These are phyloP conservation scores for Trichoderma sp. DNA, from an alignment of 2,329 filamentous ascomycete genomes.

Conservation along the genomic window DNA sequence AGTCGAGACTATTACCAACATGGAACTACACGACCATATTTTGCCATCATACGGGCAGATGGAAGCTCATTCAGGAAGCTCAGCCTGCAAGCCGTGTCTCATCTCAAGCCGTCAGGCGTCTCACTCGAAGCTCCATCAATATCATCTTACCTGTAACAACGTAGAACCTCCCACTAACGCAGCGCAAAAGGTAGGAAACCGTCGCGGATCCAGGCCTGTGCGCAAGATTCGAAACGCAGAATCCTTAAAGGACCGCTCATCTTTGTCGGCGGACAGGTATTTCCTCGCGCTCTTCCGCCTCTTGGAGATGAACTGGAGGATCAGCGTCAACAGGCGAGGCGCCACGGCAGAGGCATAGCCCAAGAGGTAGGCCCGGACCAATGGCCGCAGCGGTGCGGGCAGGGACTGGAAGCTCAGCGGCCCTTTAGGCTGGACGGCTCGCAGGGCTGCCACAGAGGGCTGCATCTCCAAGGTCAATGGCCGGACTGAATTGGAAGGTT, in stretches of 20 bases:
- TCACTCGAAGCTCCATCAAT: background rate
- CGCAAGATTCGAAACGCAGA: conserved; percentile 49
- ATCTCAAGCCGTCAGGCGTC: background rate
- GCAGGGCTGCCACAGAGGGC: conserved; percentile 23
- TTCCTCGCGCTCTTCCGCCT: conserved; percentile 39
- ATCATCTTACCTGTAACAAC: conserved; percentile 57
- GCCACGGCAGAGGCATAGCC: conserved; percentile 64
- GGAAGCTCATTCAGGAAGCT: background rate
- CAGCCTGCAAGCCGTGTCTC: background rate
- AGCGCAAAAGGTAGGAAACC: conserved; percentile 67
- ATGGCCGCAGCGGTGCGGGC: conserved; percentile 57
- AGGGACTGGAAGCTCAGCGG: conserved; percentile 40
- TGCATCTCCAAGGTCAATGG: conserved; percentile 21
- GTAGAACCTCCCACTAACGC: conserved; percentile 63
- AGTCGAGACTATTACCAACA: background rate
- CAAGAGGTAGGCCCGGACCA: conserved; percentile 62
- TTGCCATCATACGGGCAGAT: background rate
- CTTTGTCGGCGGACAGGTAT: conserved; percentile 37
- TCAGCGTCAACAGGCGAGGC: conserved; percentile 59
- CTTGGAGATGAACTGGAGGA: conserved; percentile 54
- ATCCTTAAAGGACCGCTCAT: conserved; percentile 40
- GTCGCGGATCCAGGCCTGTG: conserved; percentile 56
- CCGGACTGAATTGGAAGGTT: background rate
- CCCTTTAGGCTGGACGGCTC: conserved; percentile 15
- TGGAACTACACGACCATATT: background rate